phyloP scores from a whole-genome alignment of 768 basidiomycete genomes.

The Suillus brevipes region DNA sequence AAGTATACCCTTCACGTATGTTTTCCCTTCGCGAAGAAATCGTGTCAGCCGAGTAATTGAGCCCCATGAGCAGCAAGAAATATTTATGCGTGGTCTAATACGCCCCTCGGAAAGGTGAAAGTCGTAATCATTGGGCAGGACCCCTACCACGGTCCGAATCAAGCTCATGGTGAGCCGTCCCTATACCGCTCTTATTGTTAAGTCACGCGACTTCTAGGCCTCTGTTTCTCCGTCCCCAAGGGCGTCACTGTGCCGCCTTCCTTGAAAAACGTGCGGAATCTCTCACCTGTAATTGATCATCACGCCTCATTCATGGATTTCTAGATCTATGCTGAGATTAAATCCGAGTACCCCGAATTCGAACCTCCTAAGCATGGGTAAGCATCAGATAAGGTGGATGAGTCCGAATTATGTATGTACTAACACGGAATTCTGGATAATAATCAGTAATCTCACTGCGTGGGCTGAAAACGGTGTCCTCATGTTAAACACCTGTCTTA shows the following conservation, averaged over 20 bases:
- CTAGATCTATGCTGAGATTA: constrained; percentile 88
- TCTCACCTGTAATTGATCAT: constrained; percentile 14
- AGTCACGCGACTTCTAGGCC: constrained; percentile 45
- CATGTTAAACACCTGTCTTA: constrained; percentile 90
- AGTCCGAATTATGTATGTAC: constrained; percentile 9
- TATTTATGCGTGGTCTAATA: constrained; percentile 91
- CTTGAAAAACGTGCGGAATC: constrained; percentile 65
- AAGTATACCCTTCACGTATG: constrained; percentile 78
- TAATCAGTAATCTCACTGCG: constrained; percentile 65
- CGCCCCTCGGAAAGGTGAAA: constrained; percentile 79
- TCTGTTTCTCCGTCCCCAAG: constrained; percentile 87
- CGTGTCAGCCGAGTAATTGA: constrained; percentile 4
- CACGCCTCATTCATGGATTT: constrained; percentile 14
- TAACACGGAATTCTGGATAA: background rate
- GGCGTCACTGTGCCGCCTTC: constrained; percentile 80
- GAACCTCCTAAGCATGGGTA: constrained; percentile 81
- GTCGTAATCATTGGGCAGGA: constrained; percentile 92
- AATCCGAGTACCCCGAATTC: constrained; percentile 79
- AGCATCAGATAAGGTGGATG: constrained; percentile 26
- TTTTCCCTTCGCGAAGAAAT: constrained; percentile 27
- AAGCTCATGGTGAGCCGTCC: constrained; percentile 72
- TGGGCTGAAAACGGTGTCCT: constrained; percentile 90
- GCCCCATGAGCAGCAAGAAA: constrained; percentile 57
- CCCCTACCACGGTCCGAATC: constrained; percentile 77
- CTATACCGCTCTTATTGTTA: constrained; percentile 6